A percentile compares a stretch with the other conserved stretches of the same genome.
Conservation (phyloP, 371 early-diverging fungal species). For the Mortierella sp. region DNA sequence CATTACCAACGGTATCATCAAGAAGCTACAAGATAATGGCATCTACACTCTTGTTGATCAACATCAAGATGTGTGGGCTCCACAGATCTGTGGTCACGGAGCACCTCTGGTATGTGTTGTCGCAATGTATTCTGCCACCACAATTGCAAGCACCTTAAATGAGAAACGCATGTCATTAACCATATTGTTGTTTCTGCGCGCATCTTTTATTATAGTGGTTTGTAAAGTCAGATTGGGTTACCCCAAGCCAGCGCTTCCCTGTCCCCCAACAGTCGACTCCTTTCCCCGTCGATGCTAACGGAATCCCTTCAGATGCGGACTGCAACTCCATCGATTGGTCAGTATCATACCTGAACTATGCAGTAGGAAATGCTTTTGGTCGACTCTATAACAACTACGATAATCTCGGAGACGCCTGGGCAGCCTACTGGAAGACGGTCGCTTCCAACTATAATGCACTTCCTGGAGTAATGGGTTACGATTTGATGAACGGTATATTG, state of each 20-base stretch:
- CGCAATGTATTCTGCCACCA: neutral
- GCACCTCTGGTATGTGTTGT: constrained; percentile 58
- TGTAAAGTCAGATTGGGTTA: constrained; percentile 58
- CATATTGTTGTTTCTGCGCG: neutral
- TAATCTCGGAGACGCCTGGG: constrained; percentile 63
- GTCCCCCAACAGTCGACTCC: constrained; percentile 58
- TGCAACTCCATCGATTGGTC: constrained; percentile 63
- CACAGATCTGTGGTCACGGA: constrained; percentile 68
- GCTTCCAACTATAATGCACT: constrained; percentile 57
- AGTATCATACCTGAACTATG: constrained; percentile 59
- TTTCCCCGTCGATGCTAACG: constrained; percentile 58
- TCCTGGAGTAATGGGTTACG: constrained; percentile 68
- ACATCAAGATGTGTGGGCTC: constrained; percentile 62
- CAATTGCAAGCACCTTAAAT: no score
- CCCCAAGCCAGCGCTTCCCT: constrained; percentile 51
- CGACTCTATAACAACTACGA: constrained; percentile 66
- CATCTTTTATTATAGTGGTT: constrained; percentile 57
- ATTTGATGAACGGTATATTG: constrained; percentile 62
- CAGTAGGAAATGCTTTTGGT: constrained; percentile 64
- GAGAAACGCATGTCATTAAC: no score
- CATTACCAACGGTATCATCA: constrained; percentile 59
- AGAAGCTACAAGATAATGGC: constrained; percentile 60
- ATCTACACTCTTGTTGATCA: constrained; percentile 62
- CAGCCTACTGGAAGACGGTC: constrained; percentile 64
- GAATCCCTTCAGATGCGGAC: constrained; percentile 58